Conservation (phyloP, 228 moss, liverwort and hornwort genomes). For the Sphagnum magellanicum region DNA sequence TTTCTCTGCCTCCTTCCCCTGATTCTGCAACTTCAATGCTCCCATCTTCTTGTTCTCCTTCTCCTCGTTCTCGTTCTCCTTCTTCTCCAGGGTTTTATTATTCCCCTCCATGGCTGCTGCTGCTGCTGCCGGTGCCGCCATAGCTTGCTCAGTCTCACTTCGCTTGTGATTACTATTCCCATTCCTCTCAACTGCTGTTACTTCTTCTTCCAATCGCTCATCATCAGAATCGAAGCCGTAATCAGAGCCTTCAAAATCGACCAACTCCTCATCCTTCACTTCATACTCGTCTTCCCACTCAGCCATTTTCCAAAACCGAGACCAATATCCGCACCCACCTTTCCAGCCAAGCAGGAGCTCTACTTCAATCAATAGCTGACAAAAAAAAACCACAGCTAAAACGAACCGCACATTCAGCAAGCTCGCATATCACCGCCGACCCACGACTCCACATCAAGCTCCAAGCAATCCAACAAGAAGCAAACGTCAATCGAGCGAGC, state of each 20-base stretch:
- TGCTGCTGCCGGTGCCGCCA: background rate
- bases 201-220: constrained; percentile 26
- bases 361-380: constrained; percentile 3
- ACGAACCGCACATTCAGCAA: background rate
- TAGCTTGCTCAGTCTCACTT: constrained; percentile 20
- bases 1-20: constrained; percentile 43
- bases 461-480: background rate
- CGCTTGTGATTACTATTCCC: background rate
- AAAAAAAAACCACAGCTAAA: background rate
- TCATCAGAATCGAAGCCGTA: constrained; percentile 86
- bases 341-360: background rate
- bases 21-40: constrained; percentile 1
- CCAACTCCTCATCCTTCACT: constrained; percentile 93
- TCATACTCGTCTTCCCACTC: constrained; percentile 60
- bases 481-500: background rate
- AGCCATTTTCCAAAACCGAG: constrained; percentile 25
- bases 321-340: background rate
- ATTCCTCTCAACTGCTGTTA: background rate
- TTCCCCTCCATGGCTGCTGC: background rate
- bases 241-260: constrained; percentile 94
- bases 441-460: background rate
- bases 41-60: constrained; percentile 1
- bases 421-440: background rate
- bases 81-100: background rate
- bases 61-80: constrained; percentile 1